Evolutionary conservation across 495 filamentous ascomycete genomes (phyloP).

Genomic region (Penicillium coffeae): DNA sequence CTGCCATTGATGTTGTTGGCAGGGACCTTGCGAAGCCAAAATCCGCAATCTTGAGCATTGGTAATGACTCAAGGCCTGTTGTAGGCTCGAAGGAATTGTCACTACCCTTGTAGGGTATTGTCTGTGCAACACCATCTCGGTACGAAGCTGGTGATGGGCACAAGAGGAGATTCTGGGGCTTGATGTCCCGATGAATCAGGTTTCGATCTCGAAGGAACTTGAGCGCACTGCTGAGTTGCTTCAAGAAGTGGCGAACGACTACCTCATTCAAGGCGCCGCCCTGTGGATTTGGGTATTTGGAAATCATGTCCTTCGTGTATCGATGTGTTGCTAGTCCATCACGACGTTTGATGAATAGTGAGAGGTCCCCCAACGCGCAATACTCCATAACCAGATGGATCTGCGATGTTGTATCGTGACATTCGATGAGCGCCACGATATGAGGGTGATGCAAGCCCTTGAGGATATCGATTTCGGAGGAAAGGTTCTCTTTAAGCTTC

Average conservation of each 20-base stretch:
- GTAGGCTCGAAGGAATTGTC: slow-evolving; percentile 73
- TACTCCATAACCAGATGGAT: slow-evolving; percentile 99
- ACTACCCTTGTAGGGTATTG: slow-evolving; percentile 59
- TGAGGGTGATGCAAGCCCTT: slow-evolving; percentile 91
- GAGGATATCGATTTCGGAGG: slow-evolving; percentile 90
- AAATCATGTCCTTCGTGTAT: slow-evolving; percentile 77
- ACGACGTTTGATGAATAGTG: slow-evolving; percentile 90
- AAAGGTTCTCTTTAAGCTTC: slow-evolving; percentile 94
- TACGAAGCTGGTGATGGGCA: slow-evolving; percentile 75
- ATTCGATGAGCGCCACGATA: slow-evolving; percentile 93
- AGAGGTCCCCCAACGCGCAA: slow-evolving; percentile 90
- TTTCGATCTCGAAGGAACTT: slow-evolving; percentile 80
- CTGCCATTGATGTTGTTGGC: slow-evolving; percentile 82
- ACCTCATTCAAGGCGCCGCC: slow-evolving; percentile 89
- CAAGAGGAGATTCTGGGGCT: slow-evolving; percentile 91
- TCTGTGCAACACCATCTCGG: slow-evolving; percentile 41
- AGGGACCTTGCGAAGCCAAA: slow-evolving; percentile 94
- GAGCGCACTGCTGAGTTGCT: slow-evolving; percentile 90
- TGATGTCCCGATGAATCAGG: slow-evolving; percentile 94
- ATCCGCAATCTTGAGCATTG: slow-evolving; percentile 95
- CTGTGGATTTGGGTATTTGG: slow-evolving; percentile 80
- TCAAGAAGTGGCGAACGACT: slow-evolving; percentile 88
- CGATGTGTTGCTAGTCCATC: slow-evolving; percentile 71
- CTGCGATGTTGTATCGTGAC: slow-evolving; percentile 76
- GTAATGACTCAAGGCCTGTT: slow-evolving; percentile 78